phyloP scores from a whole-genome alignment of 1,284 basidiomycete species.

The Xerocomus minutiporus region DNA sequence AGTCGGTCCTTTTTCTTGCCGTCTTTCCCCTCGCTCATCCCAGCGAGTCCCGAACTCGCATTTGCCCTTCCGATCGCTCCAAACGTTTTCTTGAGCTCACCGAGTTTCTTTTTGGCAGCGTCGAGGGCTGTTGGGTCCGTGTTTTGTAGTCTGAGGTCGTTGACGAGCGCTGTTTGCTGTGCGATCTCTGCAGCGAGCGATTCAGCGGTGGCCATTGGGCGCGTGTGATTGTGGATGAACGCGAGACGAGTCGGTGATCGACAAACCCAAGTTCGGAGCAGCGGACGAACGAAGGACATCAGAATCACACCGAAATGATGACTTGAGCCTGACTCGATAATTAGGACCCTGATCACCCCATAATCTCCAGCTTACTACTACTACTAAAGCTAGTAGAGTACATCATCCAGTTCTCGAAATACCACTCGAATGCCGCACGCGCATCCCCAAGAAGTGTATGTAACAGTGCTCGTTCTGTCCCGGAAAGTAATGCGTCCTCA shows the following conservation, averaged over 20 bases:
- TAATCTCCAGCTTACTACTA: not conserved
- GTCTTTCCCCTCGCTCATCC: conserved; percentile 22
- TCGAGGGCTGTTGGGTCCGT: conserved; percentile 50
- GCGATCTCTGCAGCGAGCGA: conserved; percentile 48
- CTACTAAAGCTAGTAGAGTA: conserved; percentile 2
- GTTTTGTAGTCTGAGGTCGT: conserved; percentile 54
- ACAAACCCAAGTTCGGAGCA: conserved; percentile 20
- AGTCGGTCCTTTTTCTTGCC: conserved; percentile 62
- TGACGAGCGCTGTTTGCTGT: conserved; percentile 50
- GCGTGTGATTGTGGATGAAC: conserved; percentile 6
- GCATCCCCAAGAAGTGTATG: conserved; percentile 19
- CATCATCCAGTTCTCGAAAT: conserved; percentile 10
- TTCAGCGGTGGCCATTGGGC: conserved; percentile 35
- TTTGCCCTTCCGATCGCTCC: conserved; percentile 42
- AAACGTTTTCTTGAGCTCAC: conserved; percentile 60
- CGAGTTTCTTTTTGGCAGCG: conserved; percentile 62
- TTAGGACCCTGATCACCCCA: conserved; percentile 25
- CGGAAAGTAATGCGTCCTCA: conserved; percentile 12
- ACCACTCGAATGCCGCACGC: conserved; percentile 25
- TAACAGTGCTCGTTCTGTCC: conserved; percentile 13
- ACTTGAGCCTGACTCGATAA: conserved; percentile 16
- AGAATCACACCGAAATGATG: not conserved
- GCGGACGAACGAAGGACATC: conserved; percentile 2
- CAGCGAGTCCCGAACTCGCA: not conserved
- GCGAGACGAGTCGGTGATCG: conserved; percentile 21